Percentiles rank a stretch among this genome's conserved stretches.
These are phyloP conservation scores for Musa acuminata DNA, from an alignment of 176 grass and related monocot species.

Conservation along the genomic window DNA sequence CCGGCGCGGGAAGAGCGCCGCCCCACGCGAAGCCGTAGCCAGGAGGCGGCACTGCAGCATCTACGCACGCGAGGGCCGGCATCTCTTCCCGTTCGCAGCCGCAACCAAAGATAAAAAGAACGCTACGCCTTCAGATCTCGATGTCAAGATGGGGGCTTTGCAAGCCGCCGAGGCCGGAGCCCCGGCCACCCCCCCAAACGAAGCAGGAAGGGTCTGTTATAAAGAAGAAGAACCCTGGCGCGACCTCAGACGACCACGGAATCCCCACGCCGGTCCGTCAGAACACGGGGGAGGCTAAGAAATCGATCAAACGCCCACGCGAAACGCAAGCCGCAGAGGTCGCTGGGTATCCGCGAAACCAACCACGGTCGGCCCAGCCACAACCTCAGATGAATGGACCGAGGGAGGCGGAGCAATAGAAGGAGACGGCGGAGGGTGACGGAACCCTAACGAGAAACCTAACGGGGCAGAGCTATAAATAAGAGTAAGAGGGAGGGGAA, in stretches of 20 bases:
- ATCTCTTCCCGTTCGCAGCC: slow-evolving; percentile 4
- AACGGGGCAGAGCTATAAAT: too few relatives aligned
- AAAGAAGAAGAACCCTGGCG: background rate
- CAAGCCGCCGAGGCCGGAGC: slow-evolving; percentile 11
- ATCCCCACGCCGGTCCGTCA: slow-evolving; percentile 16
- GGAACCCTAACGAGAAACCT: too few relatives aligned
- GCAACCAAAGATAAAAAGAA: background rate
- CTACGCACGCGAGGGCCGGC: background rate
- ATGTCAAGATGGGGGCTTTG: background rate
- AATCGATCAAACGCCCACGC: too few relatives aligned
- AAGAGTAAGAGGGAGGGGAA: too few relatives aligned
- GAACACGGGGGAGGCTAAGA: background rate
- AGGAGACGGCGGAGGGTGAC: too few relatives aligned
- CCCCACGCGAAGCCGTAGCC: background rate
- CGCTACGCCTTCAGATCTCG: background rate
- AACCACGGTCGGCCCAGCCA: too few relatives aligned
- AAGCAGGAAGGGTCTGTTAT: background rate
- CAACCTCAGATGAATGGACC: too few relatives aligned
- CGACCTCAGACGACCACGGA: background rate
- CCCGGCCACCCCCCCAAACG: slow-evolving; percentile 11
- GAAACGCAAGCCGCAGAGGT: too few relatives aligned
- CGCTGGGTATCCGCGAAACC: too few relatives aligned
- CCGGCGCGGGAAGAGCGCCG: background rate
- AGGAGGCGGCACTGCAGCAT: background rate
- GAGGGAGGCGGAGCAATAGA: too few relatives aligned